Conservation (phyloP, 208 protist species). For the Leishmania tarentolae region DNA sequence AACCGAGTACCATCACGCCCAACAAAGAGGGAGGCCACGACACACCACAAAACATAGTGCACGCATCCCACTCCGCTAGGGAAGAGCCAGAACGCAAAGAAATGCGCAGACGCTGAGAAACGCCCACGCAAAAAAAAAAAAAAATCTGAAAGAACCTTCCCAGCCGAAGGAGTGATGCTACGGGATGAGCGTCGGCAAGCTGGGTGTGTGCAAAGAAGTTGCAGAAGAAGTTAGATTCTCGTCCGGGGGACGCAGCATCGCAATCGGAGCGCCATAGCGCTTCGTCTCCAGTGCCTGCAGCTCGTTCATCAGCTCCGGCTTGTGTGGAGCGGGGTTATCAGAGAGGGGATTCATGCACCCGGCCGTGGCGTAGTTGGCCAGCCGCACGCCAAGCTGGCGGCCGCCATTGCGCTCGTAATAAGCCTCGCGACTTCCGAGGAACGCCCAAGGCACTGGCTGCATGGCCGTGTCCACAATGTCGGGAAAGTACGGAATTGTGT, state of each 20-base stretch:
- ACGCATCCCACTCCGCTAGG: not conserved
- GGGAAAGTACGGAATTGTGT: conserved; percentile 91
- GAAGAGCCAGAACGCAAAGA: not conserved
- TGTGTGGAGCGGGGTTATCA: conserved; percentile 58
- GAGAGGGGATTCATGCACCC: conserved; percentile 60
- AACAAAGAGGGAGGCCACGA: not conserved
- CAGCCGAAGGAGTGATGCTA: not conserved
- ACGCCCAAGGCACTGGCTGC: conserved; percentile 82
- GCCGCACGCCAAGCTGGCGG: conserved; percentile 61
- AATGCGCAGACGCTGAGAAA: not conserved
- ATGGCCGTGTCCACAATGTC: conserved; percentile 88
- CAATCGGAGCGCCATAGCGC: conserved; percentile 64
- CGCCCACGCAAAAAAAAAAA: not conserved
- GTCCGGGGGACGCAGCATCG: conserved; percentile 67
- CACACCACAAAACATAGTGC: not conserved
- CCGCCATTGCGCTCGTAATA: conserved; percentile 75
- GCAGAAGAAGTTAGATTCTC: not conserved
- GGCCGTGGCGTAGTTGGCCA: conserved; percentile 52
- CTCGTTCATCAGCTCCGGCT: conserved; percentile 62
- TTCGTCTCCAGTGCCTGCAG: conserved; percentile 52
- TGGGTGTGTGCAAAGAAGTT: no score
- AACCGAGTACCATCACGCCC: not conserved
- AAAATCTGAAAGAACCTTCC: not conserved
- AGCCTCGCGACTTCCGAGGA: conserved; percentile 81
- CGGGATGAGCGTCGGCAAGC: not conserved